Evolutionary conservation across 176 grass and related monocot species (phyloP), one percentile per base, ranked within the genome.

Genomic region (Saccharum spontaneum): DNA sequence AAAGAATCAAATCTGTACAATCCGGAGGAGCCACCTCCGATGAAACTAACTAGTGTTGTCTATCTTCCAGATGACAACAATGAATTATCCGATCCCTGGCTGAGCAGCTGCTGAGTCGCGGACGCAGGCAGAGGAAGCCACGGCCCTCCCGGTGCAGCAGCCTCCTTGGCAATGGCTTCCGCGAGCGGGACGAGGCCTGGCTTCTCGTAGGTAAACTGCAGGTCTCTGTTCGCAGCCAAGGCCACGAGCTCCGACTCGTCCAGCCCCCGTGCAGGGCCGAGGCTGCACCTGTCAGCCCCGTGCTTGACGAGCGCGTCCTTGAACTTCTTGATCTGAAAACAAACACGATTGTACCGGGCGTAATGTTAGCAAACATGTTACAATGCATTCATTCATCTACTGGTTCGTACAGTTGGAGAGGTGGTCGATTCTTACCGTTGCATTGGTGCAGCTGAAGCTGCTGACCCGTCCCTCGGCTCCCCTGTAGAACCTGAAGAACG

Each of bases 391-490:
- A n/a, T n/a, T n/a, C 5, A 31, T 7, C 15, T 16, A 24, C 11
- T 16, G 75, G 0, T 23, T 59, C 18, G 4, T 10, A 0, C 1
- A 24, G 61, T 2, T 64, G 61, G 24, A 30, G 69, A 24, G 7
- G 28, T 20, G 4, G 22, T n/a, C 8, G 69, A 49, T 24, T 16
- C 75, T 87, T 84, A 96, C 97, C 2, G 97, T 99, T 79, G 94
- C 93, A 23, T 90, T 96, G 33, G 97, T 99, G 94, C 97, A 99
- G 86, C 97, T 99, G 94, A 99, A 99, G 81, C 97, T 92, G 73
- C 89, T 92, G 26, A 99, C 84, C 6, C 91, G 76, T 4, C 97
- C 97, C 55, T 99, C 88, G 8, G 93, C 90, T 77, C 97, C 97
- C 46, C 91, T 80, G 73, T 94, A 99, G 71, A 99, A 94, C 84